phyloP scores from a whole-genome alignment of 2,329 filamentous ascomycete species.

The Xylariales sp. region DNA sequence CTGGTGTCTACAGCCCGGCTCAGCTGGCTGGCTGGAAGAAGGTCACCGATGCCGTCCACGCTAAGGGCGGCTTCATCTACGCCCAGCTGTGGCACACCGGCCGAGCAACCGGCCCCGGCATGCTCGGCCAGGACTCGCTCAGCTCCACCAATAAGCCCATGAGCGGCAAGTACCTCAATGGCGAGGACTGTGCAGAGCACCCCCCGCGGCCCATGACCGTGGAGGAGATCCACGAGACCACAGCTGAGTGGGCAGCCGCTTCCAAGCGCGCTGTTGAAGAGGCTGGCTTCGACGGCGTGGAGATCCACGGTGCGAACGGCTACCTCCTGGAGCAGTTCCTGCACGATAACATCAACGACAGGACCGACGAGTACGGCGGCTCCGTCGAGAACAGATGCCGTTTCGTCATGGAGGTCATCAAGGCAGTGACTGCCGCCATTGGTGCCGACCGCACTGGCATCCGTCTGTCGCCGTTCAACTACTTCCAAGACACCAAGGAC shows the following conservation, averaged over 20 bases:
- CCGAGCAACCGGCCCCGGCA: slow-evolving; percentile 36
- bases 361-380: slow-evolving; percentile 21
- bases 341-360: slow-evolving; percentile 19
- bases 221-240: slow-evolving; percentile 60
- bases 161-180: slow-evolving; percentile 22
- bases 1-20: slow-evolving; percentile 47
- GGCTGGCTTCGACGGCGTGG: slow-evolving; percentile 58
- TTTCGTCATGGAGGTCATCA: slow-evolving; percentile 18
- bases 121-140: slow-evolving; percentile 14
- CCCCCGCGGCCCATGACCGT: slow-evolving; percentile 59
- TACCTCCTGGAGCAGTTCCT: slow-evolving; percentile 58
- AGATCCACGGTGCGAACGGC: slow-evolving; percentile 46
- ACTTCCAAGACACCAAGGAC: slow-evolving; percentile 20
- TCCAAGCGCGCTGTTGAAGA: slow-evolving; percentile 51
- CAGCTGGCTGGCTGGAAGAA: slow-evolving; percentile 53
- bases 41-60: slow-evolving; percentile 55
- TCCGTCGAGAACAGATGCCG: slow-evolving; percentile 18
- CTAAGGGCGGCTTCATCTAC: slow-evolving; percentile 53
- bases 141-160: slow-evolving; percentile 22
- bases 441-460: slow-evolving; percentile 17
- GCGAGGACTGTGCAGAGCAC: slow-evolving; percentile 19
- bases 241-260: slow-evolving; percentile 53
- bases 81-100: slow-evolving; percentile 57
- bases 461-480: slow-evolving; percentile 18
- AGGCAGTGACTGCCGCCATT: slow-evolving; percentile 16